Percentiles rank a stretch among this genome's conserved stretches.
Evolutionary conservation across 2,329 filamentous ascomycete species (phyloP).

Genomic region (Hansfordia pulvinata): DNA sequence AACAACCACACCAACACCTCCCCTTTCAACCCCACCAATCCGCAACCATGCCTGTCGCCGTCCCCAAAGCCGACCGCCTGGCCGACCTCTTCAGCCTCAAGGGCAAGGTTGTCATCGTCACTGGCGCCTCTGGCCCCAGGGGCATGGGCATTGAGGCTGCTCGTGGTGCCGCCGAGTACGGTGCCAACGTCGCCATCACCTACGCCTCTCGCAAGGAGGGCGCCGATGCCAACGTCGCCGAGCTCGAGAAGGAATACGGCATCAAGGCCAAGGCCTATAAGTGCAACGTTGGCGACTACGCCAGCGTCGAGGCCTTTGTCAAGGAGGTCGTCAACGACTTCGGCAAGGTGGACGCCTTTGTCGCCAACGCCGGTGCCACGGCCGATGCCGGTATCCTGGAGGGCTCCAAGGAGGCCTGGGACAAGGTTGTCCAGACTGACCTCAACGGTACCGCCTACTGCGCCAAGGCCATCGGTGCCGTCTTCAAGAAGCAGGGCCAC

Average conservation of each 20-base stretch:
- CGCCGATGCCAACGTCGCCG: slow-evolving; percentile 50
- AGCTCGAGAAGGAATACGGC: slow-evolving; percentile 51
- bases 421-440: slow-evolving; percentile 44
- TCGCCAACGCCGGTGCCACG: slow-evolving; percentile 57
- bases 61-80: slow-evolving; percentile 44
- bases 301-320: slow-evolving; percentile 36
- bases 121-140: slow-evolving; percentile 54
- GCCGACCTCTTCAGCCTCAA: slow-evolving; percentile 58
- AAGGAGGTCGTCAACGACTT: slow-evolving; percentile 59
- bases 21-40: slow-evolving; percentile 2
- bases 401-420: slow-evolving; percentile 41
- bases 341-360: slow-evolving; percentile 59
- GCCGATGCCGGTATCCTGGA: slow-evolving; percentile 43
- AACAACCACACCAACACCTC: slow-evolving; percentile 1
- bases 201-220: slow-evolving; percentile 58
- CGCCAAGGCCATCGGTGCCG: slow-evolving; percentile 41
- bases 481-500: slow-evolving; percentile 47
- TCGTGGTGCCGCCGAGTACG: slow-evolving; percentile 56
- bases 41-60: slow-evolving; percentile 37
- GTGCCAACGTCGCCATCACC: slow-evolving; percentile 58
- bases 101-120: slow-evolving; percentile 59
- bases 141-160: slow-evolving; percentile 61
- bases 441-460: slow-evolving; percentile 55
- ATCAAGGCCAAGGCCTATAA: slow-evolving; percentile 52
- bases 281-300: slow-evolving; percentile 40